A percentile compares a stretch with the other conserved stretches of the same genome.
Conservation (phyloP, 148 eudicot genomes). For the Spergularia marina region DNA sequence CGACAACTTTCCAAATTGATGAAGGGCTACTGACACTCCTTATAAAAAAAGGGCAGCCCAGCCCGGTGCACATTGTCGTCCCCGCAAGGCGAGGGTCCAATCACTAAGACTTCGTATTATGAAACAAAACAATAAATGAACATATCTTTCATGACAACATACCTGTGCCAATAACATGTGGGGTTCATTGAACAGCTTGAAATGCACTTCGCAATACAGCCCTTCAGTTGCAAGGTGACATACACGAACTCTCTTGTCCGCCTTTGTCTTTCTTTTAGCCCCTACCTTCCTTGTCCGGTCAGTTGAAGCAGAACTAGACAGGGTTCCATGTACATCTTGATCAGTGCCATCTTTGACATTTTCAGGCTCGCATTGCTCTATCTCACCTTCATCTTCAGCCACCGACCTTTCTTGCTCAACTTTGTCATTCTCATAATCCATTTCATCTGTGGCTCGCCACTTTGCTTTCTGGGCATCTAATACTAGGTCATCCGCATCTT, state of each 20-base stretch:
- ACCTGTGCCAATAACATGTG: constrained; percentile 86
- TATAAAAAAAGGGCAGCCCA: too few relatives aligned
- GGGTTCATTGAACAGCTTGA: constrained; percentile 58
- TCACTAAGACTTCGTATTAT: too few relatives aligned
- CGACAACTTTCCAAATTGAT: neutral
- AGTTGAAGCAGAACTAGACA: constrained; percentile 30
- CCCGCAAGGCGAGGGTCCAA: too few relatives aligned
- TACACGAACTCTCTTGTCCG: constrained; percentile 27
- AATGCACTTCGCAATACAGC: constrained; percentile 58
- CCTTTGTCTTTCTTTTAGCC: constrained; percentile 21
- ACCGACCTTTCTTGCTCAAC: constrained; percentile 40
- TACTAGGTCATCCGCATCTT: constrained; percentile 67
- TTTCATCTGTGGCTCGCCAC: constrained; percentile 64
- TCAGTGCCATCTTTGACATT: constrained; percentile 30
- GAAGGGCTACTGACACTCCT: neutral
- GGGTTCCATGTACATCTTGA: constrained; percentile 18
- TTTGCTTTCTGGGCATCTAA: constrained; percentile 58
- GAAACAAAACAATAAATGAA: neutral
- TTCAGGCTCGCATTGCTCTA: constrained; percentile 30
- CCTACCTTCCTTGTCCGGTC: constrained; percentile 24
- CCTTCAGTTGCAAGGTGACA: constrained; percentile 38
- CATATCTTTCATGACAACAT: constrained; percentile 2
- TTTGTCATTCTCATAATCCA: constrained; percentile 67
- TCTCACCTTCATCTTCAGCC: constrained; percentile 36
- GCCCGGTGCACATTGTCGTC: too few relatives aligned